Base-by-base conservation (phyloP, 2,329 filamentous ascomycete genomes). In the Epichloe typhina region DNA sequence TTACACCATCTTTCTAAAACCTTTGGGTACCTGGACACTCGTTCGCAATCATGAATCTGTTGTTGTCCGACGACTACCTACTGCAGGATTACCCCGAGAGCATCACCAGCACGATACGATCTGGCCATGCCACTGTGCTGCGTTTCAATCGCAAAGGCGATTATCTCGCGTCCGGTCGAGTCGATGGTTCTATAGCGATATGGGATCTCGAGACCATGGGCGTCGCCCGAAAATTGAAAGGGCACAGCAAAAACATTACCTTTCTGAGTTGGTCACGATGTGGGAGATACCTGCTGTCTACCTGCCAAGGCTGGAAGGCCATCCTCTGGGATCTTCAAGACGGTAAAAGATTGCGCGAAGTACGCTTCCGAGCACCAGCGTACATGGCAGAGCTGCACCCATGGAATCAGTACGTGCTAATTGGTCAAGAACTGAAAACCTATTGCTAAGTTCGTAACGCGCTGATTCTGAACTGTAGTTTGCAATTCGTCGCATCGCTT, bases 141-240 rank as follows among this genome's bases (percentile, higher is more conserved):
- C 88, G 91, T 57, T 98, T 98, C 76, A 96, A 91, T 63, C 87
- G 89, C 63, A 87, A 84, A 63, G 93, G 93, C 67, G 91, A 98
- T 69, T 90, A 93, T 60, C 82, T 98, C 56, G 93, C 93, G 43
- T 95, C 90, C 33, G 93, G 93, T 56, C 84, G 93, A 63, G 87
- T 89, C 55, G 93, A 98, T 70, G 93, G 93, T 58, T 93, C 88
- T 5, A 86, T 98, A 40, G 88, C 95, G 50, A 86, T 98, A 45
- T 98, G 95, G 77, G 93, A 98, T 64, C 81, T 97, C 47, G 94
- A 98, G 69, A 98, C 94, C 9, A 95, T 94, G 76, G 91, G 93
- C 38, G 88, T 97, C 4, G 93, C 93, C 52, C 84, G 89, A 63
- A 98, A 97, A 70, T 74, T 98, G 56, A 82, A 88, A 57, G 93